Conservation (phyloP, 1,284 basidiomycete genomes). For the Porodaedalea pini region DNA sequence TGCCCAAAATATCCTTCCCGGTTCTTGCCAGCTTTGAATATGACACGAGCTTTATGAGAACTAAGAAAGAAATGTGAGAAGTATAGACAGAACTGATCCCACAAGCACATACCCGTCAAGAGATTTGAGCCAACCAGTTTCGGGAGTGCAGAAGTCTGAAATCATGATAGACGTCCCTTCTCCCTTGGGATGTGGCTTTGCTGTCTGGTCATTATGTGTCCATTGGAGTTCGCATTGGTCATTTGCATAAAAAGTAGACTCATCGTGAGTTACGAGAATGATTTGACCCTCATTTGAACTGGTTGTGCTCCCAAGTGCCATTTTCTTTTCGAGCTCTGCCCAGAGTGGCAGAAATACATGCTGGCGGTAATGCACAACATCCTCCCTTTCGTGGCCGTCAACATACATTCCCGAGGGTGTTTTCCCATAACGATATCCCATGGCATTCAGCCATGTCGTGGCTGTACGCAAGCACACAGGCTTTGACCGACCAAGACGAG, state of each 20-base stretch:
- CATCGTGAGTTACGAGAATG: conserved; percentile 32
- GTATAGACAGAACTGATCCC: too few species aligned
- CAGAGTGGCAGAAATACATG: background rate
- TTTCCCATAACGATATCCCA: too few species aligned
- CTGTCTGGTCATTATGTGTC: conserved; percentile 26
- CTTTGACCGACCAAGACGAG: too few species aligned
- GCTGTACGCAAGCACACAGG: too few species aligned
- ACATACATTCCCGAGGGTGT: conserved; percentile 36
- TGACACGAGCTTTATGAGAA: too few species aligned
- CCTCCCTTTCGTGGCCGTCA: conserved; percentile 34
- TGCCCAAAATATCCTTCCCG: too few species aligned
- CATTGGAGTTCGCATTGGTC: conserved; percentile 32
- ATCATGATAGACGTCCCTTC: conserved; percentile 34
- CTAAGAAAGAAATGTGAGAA: too few species aligned
- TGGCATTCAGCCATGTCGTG: too few species aligned
- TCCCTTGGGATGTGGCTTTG: conserved; percentile 32
- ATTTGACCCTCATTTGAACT: background rate
- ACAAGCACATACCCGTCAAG: too few species aligned
- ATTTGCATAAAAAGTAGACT: conserved; percentile 40
- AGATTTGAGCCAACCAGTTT: too few species aligned
- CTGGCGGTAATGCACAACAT: conserved; percentile 33
- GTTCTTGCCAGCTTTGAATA: too few species aligned
- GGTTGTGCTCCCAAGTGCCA: background rate
- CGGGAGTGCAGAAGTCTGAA: too few species aligned
- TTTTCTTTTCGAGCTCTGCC: conserved; percentile 9